Conservation (phyloP, 306 rosid genomes). For the Ceratonia siliqua region DNA sequence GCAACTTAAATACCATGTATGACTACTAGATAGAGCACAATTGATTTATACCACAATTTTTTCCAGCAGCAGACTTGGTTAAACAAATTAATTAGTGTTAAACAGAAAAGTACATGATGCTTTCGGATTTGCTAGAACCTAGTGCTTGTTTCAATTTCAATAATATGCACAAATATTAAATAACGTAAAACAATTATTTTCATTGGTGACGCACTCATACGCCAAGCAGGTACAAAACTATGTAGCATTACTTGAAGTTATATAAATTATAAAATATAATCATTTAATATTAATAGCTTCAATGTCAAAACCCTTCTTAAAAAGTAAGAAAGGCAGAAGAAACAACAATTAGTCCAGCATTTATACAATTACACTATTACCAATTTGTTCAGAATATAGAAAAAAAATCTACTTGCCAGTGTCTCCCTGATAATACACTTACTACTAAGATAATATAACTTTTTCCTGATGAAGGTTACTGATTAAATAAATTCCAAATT, state of each 20-base stretch:
- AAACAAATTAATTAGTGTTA: not conserved
- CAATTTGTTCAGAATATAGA: not conserved
- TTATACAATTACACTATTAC: not conserved
- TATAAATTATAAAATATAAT: not conserved
- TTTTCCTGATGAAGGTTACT: not conserved
- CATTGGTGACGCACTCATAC: not conserved
- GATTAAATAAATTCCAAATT: too few relatives aligned
- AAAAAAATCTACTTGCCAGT: not conserved
- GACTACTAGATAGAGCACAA: too few relatives aligned
- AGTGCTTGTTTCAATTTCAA: not conserved
- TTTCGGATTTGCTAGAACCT: not conserved
- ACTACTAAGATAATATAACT: not conserved
- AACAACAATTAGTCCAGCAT: not conserved
- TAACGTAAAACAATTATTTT: not conserved
- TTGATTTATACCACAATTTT: too few relatives aligned
- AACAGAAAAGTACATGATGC: not conserved
- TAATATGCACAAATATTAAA: not conserved
- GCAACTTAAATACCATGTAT: too few relatives aligned
- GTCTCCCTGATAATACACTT: not conserved
- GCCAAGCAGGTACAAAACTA: not conserved
- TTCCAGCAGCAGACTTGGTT: not conserved
- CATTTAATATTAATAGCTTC: not conserved
- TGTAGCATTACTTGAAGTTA: not conserved
- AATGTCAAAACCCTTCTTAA: not conserved
- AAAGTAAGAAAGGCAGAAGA: not conserved